phyloP scores from a whole-genome alignment of 2,329 filamentous ascomycete genomes.

The Aspergillus hiratsukae region DNA sequence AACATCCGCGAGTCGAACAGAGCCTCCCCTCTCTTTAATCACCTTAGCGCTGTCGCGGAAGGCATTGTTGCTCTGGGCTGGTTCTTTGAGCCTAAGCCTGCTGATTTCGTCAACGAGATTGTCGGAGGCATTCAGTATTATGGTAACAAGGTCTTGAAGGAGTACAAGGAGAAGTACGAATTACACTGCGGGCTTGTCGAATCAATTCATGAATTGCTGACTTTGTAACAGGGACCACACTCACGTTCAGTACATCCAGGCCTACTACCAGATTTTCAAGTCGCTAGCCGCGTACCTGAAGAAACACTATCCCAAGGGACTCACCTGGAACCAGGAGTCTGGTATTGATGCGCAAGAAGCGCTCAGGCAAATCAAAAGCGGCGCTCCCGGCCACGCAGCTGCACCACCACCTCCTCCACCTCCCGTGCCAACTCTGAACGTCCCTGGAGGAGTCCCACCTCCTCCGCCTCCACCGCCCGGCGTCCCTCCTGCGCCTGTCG shows the following conservation, averaged over 20 bases:
- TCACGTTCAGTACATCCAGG: slow-evolving; percentile 82
- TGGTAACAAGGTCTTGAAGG: slow-evolving; percentile 88
- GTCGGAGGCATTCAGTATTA: slow-evolving; percentile 85
- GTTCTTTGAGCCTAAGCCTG: slow-evolving; percentile 81
- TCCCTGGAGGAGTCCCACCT: slow-evolving; percentile 55
- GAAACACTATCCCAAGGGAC: slow-evolving; percentile 71
- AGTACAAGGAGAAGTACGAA: slow-evolving; percentile 73
- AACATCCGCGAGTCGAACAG: slow-evolving; percentile 80
- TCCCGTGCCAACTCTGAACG: slow-evolving; percentile 42
- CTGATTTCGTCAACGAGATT: slow-evolving; percentile 78
- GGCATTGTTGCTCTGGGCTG: slow-evolving; percentile 86
- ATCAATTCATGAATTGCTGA: slow-evolving; percentile 14
- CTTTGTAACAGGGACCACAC: slow-evolving; percentile 59
- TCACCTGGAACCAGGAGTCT: slow-evolving; percentile 81
- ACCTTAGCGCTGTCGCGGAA: slow-evolving; percentile 82
- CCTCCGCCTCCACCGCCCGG: slow-evolving; percentile 67
- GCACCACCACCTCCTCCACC: slow-evolving; percentile 50
- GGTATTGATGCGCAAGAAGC: slow-evolving; percentile 67
- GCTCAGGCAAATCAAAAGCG: slow-evolving; percentile 54
- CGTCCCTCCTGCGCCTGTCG: slow-evolving; percentile 50
- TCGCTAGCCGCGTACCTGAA: slow-evolving; percentile 80
- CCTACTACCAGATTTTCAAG: slow-evolving; percentile 89
- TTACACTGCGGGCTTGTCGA: not conserved
- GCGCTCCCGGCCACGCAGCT: slow-evolving; percentile 34
- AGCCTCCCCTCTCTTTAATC: slow-evolving; percentile 68